Percentiles rank a stretch among this genome's conserved stretches.
Evolutionary conservation across 140 eudicot genomes (phyloP).

Genomic region (Bidens hawaiensis): DNA sequence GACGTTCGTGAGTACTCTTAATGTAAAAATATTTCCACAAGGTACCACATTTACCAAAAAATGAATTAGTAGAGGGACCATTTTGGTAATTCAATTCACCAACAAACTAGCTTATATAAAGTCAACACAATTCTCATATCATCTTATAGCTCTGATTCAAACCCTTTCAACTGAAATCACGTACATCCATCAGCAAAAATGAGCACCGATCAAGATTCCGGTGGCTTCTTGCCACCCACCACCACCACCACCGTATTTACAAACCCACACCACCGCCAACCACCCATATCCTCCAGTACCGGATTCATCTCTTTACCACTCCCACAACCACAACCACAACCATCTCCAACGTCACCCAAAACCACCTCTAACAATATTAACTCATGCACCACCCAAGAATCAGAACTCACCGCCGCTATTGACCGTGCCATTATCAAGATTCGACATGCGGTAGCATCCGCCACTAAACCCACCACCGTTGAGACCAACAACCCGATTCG

Average conservation of each 20-base stretch:
- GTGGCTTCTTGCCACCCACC: slow-evolving; percentile 28
- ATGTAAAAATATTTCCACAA: no score
- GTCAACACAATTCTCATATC: not conserved
- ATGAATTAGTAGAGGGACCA: not conserved
- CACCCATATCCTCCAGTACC: slow-evolving; percentile 2
- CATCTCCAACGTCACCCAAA: not conserved
- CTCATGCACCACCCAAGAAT: not conserved
- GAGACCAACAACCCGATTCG: not conserved
- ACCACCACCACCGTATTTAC: not conserved
- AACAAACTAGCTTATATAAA: not conserved
- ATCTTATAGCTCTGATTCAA: not conserved
- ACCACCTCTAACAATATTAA: no score
- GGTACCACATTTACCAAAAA: no score
- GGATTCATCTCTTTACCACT: not conserved
- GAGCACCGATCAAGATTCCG: slow-evolving; percentile 16
- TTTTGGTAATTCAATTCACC: not conserved
- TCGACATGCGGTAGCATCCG: not conserved
- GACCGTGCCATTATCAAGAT: not conserved
- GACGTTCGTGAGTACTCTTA: no score
- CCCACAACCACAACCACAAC: slow-evolving; percentile 2
- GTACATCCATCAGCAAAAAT: not conserved
- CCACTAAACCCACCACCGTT: not conserved
- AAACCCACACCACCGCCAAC: slow-evolving; percentile 2
- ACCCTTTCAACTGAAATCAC: not conserved
- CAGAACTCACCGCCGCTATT: not conserved